phyloP scores from a whole-genome alignment of 2,329 filamentous ascomycete genomes.

The Fusarium floridanum region DNA sequence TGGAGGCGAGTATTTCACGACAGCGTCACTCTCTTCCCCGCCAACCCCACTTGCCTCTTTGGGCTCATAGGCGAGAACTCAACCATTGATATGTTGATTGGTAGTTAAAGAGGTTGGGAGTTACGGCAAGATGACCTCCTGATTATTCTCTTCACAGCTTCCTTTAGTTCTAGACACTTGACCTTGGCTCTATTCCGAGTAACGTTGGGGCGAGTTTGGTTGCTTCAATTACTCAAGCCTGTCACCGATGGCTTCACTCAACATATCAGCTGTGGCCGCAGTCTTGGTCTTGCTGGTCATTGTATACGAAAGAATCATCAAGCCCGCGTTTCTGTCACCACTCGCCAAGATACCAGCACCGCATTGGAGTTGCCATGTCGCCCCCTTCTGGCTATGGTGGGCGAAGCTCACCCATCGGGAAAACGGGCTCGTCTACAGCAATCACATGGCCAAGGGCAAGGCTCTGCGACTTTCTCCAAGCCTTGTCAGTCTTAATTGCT shows the following conservation, averaged over 20 bases:
- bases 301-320: conserved; percentile 2
- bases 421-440: conserved; percentile 13
- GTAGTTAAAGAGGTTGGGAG: neutral
- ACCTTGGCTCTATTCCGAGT: neutral
- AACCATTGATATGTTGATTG: no score
- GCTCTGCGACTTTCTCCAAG: neutral
- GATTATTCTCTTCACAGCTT: neutral
- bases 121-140: neutral
- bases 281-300: neutral
- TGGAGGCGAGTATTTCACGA: no score
- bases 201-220: neutral
- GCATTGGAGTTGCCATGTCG: conserved; percentile 27
- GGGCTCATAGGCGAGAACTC: neutral
- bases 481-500: neutral
- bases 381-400: conserved; percentile 23
- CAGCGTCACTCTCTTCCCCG: neutral
- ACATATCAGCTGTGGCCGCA: neutral
- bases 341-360: conserved; percentile 25
- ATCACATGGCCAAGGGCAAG: neutral
- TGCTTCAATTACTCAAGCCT: neutral
- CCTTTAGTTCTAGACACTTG: neutral
- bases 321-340: conserved; percentile 19
- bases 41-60: conserved; percentile 3
- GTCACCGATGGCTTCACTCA: neutral
- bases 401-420: conserved; percentile 6